Conservation (phyloP, 1,139 yeast genomes). For the Eremothecium sinecaudum region DNA sequence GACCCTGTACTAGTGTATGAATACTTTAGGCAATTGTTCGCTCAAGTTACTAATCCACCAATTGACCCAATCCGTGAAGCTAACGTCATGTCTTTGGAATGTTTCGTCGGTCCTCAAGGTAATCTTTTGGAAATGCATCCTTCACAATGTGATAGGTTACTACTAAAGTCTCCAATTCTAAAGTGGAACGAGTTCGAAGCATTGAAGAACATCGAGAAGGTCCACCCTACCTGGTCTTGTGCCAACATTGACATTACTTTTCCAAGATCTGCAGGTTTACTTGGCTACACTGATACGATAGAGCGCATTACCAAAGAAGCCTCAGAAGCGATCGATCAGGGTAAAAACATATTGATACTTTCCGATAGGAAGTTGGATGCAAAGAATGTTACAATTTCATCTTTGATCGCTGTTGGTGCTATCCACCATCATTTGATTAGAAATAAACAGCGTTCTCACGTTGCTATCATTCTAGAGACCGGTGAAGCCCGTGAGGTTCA, state of each 20-base stretch:
- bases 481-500: constrained; percentile 98
- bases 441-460: constrained; percentile 93
- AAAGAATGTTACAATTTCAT: constrained; percentile 68
- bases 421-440: constrained; percentile 94
- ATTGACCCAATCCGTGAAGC: constrained; percentile 96
- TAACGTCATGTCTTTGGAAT: constrained; percentile 93
- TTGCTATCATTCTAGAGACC: constrained; percentile 82
- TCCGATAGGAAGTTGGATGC: constrained; percentile 59
- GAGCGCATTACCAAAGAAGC: constrained; percentile 87
- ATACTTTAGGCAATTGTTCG: constrained; percentile 91
- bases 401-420: constrained; percentile 93
- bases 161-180: constrained; percentile 75
- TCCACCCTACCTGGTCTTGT: constrained; percentile 81
- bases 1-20: constrained; percentile 88
- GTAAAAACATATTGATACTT: constrained; percentile 64
- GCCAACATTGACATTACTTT: constrained; percentile 85
- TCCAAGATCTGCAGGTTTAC: constrained; percentile 67
- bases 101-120: constrained; percentile 88
- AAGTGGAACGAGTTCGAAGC: constrained; percentile 67
- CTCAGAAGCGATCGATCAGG: constrained; percentile 69
- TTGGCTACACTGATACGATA: constrained; percentile 76
- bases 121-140: constrained; percentile 89
- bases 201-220: constrained; percentile 57
- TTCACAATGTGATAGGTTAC: constrained; percentile 79
- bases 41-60: constrained; percentile 98